Evolutionary conservation across 441 rosid species (phyloP).

Genomic region (Jatropha multifida): DNA sequence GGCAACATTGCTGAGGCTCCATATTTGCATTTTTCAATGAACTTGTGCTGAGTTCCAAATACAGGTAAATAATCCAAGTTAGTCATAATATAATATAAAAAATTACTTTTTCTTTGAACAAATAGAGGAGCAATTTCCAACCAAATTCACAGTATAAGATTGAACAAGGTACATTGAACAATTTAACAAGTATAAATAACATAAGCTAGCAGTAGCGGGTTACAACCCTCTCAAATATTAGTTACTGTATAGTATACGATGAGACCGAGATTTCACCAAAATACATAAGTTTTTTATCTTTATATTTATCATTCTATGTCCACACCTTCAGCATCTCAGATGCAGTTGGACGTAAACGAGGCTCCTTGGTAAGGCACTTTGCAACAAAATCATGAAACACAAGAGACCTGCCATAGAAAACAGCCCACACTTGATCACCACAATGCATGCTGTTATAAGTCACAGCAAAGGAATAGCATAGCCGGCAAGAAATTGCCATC

Average conservation of each 20-base stretch:
- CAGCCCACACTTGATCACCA: slow-evolving; percentile 16
- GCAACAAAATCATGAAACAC: slow-evolving; percentile 99
- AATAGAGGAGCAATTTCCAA: not conserved
- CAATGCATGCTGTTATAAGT: not conserved
- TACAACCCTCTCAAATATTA: not conserved
- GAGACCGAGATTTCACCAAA: slow-evolving; percentile 3
- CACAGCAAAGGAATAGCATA: not conserved
- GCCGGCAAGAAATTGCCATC: not conserved
- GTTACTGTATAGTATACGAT: not conserved
- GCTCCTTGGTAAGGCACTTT: slow-evolving; percentile 95
- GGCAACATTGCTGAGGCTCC: slow-evolving; percentile 93
- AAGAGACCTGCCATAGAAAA: slow-evolving; percentile 71
- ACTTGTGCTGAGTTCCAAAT: slow-evolving; percentile 75
- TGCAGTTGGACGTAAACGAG: slow-evolving; percentile 95
- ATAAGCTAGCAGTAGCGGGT: not conserved
- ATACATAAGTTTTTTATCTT: slow-evolving; percentile 1
- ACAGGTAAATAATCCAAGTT: slow-evolving; percentile 26
- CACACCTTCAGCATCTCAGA: slow-evolving; percentile 94
- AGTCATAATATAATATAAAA: slow-evolving; percentile 18
- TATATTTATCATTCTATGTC: not conserved
- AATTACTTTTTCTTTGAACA: not conserved
- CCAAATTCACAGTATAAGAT: not conserved
- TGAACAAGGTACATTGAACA: not conserved
- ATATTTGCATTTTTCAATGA: slow-evolving; percentile 82
- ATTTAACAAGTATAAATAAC: not conserved